These are phyloP conservation scores for Starmera caribaea DNA, from an alignment of 805 yeast genomes.

Conservation along the genomic window DNA sequence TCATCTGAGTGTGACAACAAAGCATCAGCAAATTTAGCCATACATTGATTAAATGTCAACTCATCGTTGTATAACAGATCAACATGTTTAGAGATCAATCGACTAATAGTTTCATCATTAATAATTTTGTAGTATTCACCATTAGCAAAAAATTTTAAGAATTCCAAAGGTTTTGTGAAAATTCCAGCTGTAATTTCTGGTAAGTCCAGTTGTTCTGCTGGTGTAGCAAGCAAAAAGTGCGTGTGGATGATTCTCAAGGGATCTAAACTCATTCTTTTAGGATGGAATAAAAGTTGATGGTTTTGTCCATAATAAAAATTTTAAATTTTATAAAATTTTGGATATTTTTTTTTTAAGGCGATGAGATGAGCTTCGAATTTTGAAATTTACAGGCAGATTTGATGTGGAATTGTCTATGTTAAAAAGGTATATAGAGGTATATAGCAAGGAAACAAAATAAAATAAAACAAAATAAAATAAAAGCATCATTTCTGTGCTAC, in stretches of 20 bases:
- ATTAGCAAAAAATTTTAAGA: constrained; percentile 7
- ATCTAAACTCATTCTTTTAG: background rate
- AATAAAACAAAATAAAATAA: too few relatives aligned
- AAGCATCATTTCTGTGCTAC: background rate
- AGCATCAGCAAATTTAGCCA: constrained; percentile 1
- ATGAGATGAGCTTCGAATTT: too few relatives aligned
- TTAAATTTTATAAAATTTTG: too few relatives aligned
- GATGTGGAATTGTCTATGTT: too few relatives aligned
- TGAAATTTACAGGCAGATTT: too few relatives aligned
- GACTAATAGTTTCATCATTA: constrained; percentile 1
- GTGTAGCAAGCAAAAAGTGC: constrained; percentile 6
- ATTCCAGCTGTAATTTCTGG: constrained; percentile 4
- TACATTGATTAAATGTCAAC: constrained; percentile 4
- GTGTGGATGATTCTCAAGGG: constrained; percentile 3
- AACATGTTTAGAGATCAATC: constrained; percentile 1
- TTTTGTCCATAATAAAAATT: too few relatives aligned
- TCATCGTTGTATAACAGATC: background rate
- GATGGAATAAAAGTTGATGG: too few relatives aligned
- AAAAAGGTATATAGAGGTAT: too few relatives aligned
- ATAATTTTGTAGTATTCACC: constrained; percentile 15
- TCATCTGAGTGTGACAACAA: background rate
- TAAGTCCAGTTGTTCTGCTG: constrained; percentile 2
- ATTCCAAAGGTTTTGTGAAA: constrained; percentile 6
- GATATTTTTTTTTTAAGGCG: too few relatives aligned
- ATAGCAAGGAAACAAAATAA: too few relatives aligned